Evolutionary conservation across 2,329 filamentous ascomycete species (phyloP), one percentile per base, ranked within the genome.

Genomic region (Aspergillus cejpii): DNA sequence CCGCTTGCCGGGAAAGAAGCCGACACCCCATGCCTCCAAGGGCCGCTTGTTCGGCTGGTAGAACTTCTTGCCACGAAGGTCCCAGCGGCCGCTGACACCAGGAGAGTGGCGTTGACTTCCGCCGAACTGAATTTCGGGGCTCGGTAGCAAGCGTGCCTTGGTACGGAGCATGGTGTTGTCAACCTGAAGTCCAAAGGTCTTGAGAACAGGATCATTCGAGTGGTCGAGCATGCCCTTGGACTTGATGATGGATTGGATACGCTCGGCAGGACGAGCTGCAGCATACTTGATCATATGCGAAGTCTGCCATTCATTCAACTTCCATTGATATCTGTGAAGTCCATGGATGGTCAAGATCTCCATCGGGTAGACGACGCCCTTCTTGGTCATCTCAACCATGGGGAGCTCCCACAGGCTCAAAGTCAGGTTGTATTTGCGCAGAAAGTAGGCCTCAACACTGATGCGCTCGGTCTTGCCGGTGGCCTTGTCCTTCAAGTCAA

Each of bases 261-360:
- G 85, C 23, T 81, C 63, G 0, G 64, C 62, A 0, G 92, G 92
- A 1, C 83, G 77, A 5, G 85, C 87, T 3, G 95, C 91, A 0
- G 91, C 90, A 57, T 91, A 88, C 65, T 85, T 91, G 71, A 98
- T 96, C 92, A 98, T 98, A 4, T 77, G 69, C 0, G 83, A 72
- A 0, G 91, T 96, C 69, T 94, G 74, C 0, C 59, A 58, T 43
- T 81, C 78, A 40, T 74, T 74, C 37, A 82, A 62, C 64, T 83
- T 83, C 60, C 67, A 75, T 2, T 68, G 70, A 56, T 79, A 82
- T 2, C 76, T 74, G 61, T 82, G 77, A 27, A 80, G 76, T 3
- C 67, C 60, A 33, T 73, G 65, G 48, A 82, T 70, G 10, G 61
- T 64, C 28, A 80, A 65, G 23, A 77, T 55, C 45, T 83, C 79